Evolutionary conservation across 768 basidiomycete species (phyloP).

Genomic region (Cyathus striatus): DNA sequence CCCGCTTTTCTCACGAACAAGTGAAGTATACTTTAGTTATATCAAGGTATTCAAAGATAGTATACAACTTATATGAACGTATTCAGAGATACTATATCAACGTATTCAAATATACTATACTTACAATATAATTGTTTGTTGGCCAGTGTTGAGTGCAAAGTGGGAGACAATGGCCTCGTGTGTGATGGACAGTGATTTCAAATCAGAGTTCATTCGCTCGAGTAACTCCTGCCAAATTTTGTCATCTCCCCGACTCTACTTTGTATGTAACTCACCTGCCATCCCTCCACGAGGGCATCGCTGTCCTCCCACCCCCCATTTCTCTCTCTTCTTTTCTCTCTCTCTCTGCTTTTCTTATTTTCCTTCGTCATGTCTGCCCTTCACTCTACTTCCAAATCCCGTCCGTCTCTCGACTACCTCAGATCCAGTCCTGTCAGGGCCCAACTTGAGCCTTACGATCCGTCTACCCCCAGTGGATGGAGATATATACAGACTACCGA

Average conservation of each 20-base stretch:
- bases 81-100: too few relatives aligned
- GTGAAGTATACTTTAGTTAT: too few relatives aligned
- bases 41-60: too few relatives aligned
- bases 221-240: slow-evolving; percentile 3
- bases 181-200: too few relatives aligned
- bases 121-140: background rate
- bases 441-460: slow-evolving; percentile 66
- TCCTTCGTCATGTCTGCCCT: slow-evolving; percentile 9
- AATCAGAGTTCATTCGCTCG: too few relatives aligned
- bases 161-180: slow-evolving; percentile 8
- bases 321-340: too few relatives aligned
- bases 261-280: slow-evolving; percentile 3
- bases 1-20: background rate
- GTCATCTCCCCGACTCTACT: slow-evolving; percentile 4
- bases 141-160: background rate
- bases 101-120: too few relatives aligned
- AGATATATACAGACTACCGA: slow-evolving; percentile 74
- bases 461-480: slow-evolving; percentile 52
- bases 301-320: background rate
- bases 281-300: background rate
- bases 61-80: too few relatives aligned
- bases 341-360: slow-evolving; percentile 1
- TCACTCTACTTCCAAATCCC: slow-evolving; percentile 6
- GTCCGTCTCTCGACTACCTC: slow-evolving; percentile 44
- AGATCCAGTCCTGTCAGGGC: slow-evolving; percentile 67